Evolutionary conservation across 2,329 filamentous ascomycete genomes (phyloP), one percentile per base, ranked within the genome.

Genomic region (Leptodontidium sp.): DNA sequence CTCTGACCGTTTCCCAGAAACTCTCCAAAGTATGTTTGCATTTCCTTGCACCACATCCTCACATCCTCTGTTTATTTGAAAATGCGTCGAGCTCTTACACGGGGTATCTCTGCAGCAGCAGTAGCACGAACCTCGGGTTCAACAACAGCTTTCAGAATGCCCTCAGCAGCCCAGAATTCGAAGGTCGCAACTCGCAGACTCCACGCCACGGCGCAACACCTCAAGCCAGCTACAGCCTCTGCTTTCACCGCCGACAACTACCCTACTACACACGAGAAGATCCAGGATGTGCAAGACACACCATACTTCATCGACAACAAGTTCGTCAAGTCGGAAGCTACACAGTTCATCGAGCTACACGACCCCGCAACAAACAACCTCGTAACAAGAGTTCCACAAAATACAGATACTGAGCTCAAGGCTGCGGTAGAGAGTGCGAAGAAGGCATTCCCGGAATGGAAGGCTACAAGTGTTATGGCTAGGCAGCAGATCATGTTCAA

Each of bases 401-500:
- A 90, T 81, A 95, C 92, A 15, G 88, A 92, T 78, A 89, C 83
- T 67, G 93, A 96, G 84, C 87, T 96, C 76, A 86, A 87, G 80
- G 90, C 90, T 15, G 91, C 90, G 7, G 91, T 94, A 2, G 90
- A 88, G 73, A 93, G 91, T 78, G 92, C 93, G 4, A 83, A 91
- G 81, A 89, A 88, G 81, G 93, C 93, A 0, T 95, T 93, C 79
- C 87, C 89, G 72, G 84, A 84, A 62, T 96, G 93, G 93, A 88
- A 84, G 75, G 84, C 86, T 72, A 94, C 88, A 32, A 92, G 88
- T 78, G 83, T 95, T 72, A 85, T 96, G 73, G 84, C 87, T 71
- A 86, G 92, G 71, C 93, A 96, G 84, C 89, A 93, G 82, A 90
- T 95, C 82, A 93, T 95, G 91, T 95, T 96, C 86, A 91, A 91